A percentile compares a stretch with the other conserved stretches of the same genome.
Conservation (phyloP, 2,329 filamentous ascomycete genomes). For the Ceratocystis alfenasii region DNA sequence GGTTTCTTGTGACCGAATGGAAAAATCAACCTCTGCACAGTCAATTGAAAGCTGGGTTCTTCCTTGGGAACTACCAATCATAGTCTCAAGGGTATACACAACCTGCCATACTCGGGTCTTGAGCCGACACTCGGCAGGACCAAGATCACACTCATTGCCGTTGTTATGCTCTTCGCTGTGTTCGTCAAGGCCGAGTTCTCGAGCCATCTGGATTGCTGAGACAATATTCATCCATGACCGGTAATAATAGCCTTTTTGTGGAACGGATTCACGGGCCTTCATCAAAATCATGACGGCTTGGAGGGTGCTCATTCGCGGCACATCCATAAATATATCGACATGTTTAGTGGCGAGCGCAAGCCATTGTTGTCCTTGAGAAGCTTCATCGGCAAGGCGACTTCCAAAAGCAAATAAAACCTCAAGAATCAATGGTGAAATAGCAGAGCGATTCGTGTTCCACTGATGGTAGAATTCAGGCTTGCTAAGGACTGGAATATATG, state of each 20-base stretch:
- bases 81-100: constrained; percentile 72
- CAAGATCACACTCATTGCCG: constrained; percentile 57
- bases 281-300: constrained; percentile 78
- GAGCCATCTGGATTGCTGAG: constrained; percentile 82
- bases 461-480: constrained; percentile 73
- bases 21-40: constrained; percentile 63
- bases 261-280: constrained; percentile 83
- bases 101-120: constrained; percentile 86
- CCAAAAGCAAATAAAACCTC: constrained; percentile 88
- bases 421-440: constrained; percentile 77
- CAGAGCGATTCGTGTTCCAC: constrained; percentile 71
- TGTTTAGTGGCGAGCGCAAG: constrained; percentile 86
- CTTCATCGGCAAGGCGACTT: constrained; percentile 69
- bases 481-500: constrained; percentile 83
- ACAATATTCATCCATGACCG: constrained; percentile 95
- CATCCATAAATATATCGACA: constrained; percentile 85
- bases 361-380: constrained; percentile 81
- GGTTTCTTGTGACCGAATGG: constrained; percentile 48
- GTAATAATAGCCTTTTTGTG: constrained; percentile 90
- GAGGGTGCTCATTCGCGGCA: constrained; percentile 78
- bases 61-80: constrained; percentile 86
- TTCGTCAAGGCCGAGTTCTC: constrained; percentile 79
- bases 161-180: constrained; percentile 69
- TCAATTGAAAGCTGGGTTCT: constrained; percentile 68
- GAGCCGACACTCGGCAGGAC: constrained; percentile 62